Base-by-base conservation (phyloP, 2,329 filamentous ascomycete species). In the Aureobasidium mangrovei region DNA sequence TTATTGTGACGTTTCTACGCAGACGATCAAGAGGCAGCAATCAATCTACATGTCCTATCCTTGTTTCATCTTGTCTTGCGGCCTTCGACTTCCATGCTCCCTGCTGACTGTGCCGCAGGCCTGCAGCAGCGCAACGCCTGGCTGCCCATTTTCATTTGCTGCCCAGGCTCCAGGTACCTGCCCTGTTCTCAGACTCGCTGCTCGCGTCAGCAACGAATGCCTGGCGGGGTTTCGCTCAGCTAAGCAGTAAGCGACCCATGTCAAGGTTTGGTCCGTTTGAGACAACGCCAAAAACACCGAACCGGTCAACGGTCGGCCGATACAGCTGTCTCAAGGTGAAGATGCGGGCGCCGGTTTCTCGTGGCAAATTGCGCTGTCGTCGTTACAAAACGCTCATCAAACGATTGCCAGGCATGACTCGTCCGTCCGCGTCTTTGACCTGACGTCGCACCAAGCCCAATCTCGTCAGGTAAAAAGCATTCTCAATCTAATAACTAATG, bases 291-390 rank as follows among this genome's bases (percentile, higher is more conserved):
- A 43, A 52, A 53, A 40, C 49, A 53, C 49, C 39, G 49, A 53
- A 53, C 49, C 31, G 49, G 36, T 44, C 28, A 52, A 52, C 47
- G 47, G 38, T 44, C 49, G 48, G 33, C 47, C 38, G 47, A 51
- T 38, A 53, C 49, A 53, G 32, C 28, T 53, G 49, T 53, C 49
- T 44, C 49, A 53, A 38, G 39, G 40, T 53, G 49, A 53, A 31
- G 10, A 44, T 31, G 39, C 40, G 39, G 48, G 49, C 18, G 24
- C 39, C 49, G 49, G 24, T 24, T 28, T 28, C 18, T 44, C 49
- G 49, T 53, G 49, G 49, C 49, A 53, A 53, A 53, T 53, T 53
- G 49, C 49, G 32, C 48, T 51, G 48, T 53, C 48, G 39, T 36
- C 48, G 48, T 43, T 44, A 12, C 40, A 53, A 10, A 53, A 44